Base-by-base conservation (phyloP, 148 eudicot genomes). In the Gaultheria prostrata region DNA sequence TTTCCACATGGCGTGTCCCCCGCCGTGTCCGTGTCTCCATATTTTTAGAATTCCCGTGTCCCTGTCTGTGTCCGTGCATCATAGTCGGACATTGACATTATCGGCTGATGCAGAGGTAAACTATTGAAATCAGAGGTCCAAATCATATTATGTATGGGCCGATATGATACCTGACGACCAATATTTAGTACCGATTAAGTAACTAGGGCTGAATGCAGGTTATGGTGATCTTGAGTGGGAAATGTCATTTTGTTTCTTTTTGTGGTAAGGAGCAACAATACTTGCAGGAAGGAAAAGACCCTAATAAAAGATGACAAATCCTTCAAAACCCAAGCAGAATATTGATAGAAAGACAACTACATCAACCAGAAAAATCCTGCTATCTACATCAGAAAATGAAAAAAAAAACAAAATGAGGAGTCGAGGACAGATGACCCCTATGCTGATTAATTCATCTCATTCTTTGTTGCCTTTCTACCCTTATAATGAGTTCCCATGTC, bases 161-260 rank as follows among this genome's bases (percentile, higher is more conserved):
- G 6, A 65, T 65, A 63, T 4, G 6, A 65, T 67, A 28, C 35
- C 72, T 28, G 18, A 12, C 72, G 28, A 28, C 18, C 33, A 67
- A 28, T 67, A 67, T 67, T 28, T 28, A 67, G 72, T 67, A 67
- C 72, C 6, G 17, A 17, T 67, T 67, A 28, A 28, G 35, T 67
- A 28, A 28, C 35, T 67, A 67, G 72, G 21, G 78, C 78, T 45
- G 51, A 72, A 20, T 33, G 76, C 24, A 72, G 76, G n/a, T 35
- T 39, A 39, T 76, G 78, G 78, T 46, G 56, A n/a, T 76, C 78
- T 75, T 76, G 30, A 76, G 54, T n/a, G 6, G 13, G 53, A 75
- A 45, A 14, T 28, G 28, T 75, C 26, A 10, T 51, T 53, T 78
- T 30, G 14, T 32, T 54, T 78, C 46, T 57, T 35, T 9, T 79